Evolutionary conservation across 1,284 basidiomycete genomes (phyloP).

Genomic region (Melampsora larici-populina): DNA sequence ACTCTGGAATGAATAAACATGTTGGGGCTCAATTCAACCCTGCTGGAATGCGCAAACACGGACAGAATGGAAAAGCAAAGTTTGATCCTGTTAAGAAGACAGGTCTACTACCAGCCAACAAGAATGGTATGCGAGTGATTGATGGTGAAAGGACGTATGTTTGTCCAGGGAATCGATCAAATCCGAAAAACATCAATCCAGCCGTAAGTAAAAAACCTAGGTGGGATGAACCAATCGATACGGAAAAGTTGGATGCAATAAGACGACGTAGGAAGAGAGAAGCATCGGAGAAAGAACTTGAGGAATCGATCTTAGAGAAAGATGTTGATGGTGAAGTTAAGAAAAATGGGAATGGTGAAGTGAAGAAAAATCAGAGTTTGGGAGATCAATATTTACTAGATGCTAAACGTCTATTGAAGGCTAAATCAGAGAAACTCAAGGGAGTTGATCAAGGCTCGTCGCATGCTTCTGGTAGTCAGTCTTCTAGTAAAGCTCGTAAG

Average conservation of each 20-base stretch:
- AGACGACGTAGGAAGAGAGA: constrained; percentile 23
- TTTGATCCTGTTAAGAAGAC: constrained; percentile 32
- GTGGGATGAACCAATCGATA: constrained; percentile 12
- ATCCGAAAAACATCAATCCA: neutral
- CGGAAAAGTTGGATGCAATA: constrained; percentile 28
- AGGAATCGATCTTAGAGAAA: neutral
- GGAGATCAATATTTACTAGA: neutral
- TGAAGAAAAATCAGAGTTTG: neutral
- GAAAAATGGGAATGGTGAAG: neutral
- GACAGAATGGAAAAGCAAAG: neutral
- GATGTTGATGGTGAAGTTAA: no score
- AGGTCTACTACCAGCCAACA: constrained; percentile 13
- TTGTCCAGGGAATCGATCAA: neutral
- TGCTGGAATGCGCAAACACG: constrained; percentile 10
- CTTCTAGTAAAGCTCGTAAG: constrained; percentile 2
- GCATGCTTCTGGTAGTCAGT: neutral
- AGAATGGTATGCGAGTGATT: constrained; percentile 13
- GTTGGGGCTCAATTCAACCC: constrained; percentile 23
- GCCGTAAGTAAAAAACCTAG: constrained; percentile 7
- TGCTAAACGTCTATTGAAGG: neutral
- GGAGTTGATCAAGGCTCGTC: neutral
- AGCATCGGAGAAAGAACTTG: constrained; percentile 15
- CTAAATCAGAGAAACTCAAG: neutral
- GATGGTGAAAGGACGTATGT: constrained; percentile 38
- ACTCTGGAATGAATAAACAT: constrained; percentile 37